Evolutionary conservation across 192 early-diverging fungal genomes (phyloP), one percentile per base, ranked within the genome.

Genomic region (Podochytrium sp.): DNA sequence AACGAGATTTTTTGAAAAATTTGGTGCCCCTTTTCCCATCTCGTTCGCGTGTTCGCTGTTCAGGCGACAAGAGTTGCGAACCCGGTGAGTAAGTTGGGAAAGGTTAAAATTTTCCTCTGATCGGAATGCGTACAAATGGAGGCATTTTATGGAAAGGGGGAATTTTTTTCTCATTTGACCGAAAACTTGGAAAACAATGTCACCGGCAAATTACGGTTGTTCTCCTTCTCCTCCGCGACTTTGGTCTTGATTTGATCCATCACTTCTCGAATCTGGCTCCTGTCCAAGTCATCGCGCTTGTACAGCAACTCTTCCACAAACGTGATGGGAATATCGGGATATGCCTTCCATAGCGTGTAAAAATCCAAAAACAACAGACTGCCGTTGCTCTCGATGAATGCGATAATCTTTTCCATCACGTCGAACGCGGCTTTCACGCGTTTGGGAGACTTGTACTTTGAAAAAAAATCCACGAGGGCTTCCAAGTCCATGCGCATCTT

Each of bases 221-320:
- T 7, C 39, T 58, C 65, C 41, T 52, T 27, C 76, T 85, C 81
- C 66, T 87, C 84, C 72, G 88, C 88, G 58, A 82, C 85, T 73
- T 92, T 95, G 43, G 82, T 82, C 63, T 84, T 79, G 62, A 92
- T 89, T 16, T 86, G 88, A 68, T 96, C 94, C 87, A 97, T 90
- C 40, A 98, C 90, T 59, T 93, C 93, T 76, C 91, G 95, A 56
- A 95, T 78, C 63, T 87, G 85, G 40, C 87, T 82, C 78, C 91
- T 91, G 50, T 98, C 94, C 75, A 98, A 79, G 78, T 99, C 96
- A 80, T 98, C 96, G 63, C 96, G 85, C 77, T 90, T 92, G 47
- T 80, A 75, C 58, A 98, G 78, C 35, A 98, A 83, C 76, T 96
- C 92, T 80, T 98, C 95, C n/a, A 98, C 86, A 80, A 96, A 90